Base-by-base conservation (phyloP, 768 basidiomycete genomes). In the Arthromyces matolae region DNA sequence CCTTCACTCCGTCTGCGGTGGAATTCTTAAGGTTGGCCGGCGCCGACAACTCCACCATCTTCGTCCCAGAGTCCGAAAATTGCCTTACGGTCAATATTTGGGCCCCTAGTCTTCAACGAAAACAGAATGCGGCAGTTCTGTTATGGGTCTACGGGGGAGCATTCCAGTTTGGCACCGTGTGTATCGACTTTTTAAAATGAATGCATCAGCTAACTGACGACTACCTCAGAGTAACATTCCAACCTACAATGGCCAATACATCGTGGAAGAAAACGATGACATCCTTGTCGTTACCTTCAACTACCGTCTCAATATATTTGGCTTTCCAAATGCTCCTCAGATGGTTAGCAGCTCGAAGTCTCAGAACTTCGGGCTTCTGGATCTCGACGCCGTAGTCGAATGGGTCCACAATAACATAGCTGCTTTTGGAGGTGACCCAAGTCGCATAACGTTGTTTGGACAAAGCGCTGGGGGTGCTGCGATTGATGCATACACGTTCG, bases 351-450 rank as follows among this genome's bases (percentile, higher is more conserved):
- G 49, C 18, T 44, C 28, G 9, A 54, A 56, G 8, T 50, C 65
- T 1, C 69, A 69, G 43, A 73, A 73, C 45, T 72, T 70, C 54
- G 71, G 69, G 14, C 57, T 72, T 3, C 60, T 71, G 9, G 71
- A 73, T 40, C 19, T 64, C 3, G 62, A 68, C 16, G 66, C 69
- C n/a, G 75, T 67, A n/a, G 64, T 77, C 6, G 53, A 74, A 50
- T 77, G 75, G 77, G 67, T 77, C 4, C 66, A 72, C 34, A 61
- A 69, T 39, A 74, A 79, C 52, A 78, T 79, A 40, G 68, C 63
- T n/a, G 63, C 57, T 8, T 79, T 78, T 42, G 70, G 70, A 23
- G 70, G 70, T 18, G 70, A 71, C 52, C 70, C 68, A 5, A 55
- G 65, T 4, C 64, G 76, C 42, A 62, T 72, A 25, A 58, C 58